A percentile compares a stretch with the other conserved stretches of the same genome.
Evolutionary conservation across 176 grass and related monocot species (phyloP).

Genomic region (Juncus inflexus): DNA sequence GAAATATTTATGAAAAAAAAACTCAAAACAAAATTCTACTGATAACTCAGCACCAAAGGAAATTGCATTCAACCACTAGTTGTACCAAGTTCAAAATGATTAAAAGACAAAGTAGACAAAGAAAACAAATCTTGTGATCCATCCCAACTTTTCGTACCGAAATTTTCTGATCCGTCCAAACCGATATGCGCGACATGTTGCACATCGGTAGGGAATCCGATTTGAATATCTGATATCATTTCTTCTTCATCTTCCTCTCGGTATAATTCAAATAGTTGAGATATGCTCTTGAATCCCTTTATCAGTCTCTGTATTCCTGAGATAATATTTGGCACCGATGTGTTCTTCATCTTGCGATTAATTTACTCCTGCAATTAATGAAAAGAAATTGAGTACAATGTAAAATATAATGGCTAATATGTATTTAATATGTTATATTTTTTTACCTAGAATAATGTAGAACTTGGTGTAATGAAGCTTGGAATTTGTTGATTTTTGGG

Average conservation of each 20-base stretch:
- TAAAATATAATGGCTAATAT: neutral
- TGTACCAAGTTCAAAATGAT: too few relatives aligned
- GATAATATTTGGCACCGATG: slow-evolving; percentile 33
- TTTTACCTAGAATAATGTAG: neutral
- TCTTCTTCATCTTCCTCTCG: slow-evolving; percentile 27
- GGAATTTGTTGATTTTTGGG: slow-evolving; percentile 24
- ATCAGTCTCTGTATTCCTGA: slow-evolving; percentile 61
- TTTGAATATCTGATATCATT: slow-evolving; percentile 41
- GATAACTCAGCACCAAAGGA: too few relatives aligned
- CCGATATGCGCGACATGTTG: slow-evolving; percentile 73
- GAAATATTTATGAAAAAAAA: too few relatives aligned
- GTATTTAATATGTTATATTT: neutral
- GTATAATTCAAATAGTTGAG: slow-evolving; percentile 50
- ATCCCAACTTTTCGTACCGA: slow-evolving; percentile 29
- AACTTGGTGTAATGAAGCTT: neutral
- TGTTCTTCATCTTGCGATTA: neutral
- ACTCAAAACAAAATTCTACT: too few relatives aligned
- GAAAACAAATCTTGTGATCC: slow-evolving; percentile 44
- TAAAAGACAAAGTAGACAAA: too few relatives aligned
- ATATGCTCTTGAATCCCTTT: slow-evolving; percentile 68
- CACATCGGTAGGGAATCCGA: slow-evolving; percentile 65
- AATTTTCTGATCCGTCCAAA: slow-evolving; percentile 38
- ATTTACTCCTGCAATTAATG: slow-evolving; percentile 9
- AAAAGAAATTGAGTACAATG: neutral
- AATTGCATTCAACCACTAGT: too few relatives aligned